These are phyloP conservation scores for Solanum pinnatisectum DNA, from an alignment of 257 asterid genomes.

Conservation along the genomic window DNA sequence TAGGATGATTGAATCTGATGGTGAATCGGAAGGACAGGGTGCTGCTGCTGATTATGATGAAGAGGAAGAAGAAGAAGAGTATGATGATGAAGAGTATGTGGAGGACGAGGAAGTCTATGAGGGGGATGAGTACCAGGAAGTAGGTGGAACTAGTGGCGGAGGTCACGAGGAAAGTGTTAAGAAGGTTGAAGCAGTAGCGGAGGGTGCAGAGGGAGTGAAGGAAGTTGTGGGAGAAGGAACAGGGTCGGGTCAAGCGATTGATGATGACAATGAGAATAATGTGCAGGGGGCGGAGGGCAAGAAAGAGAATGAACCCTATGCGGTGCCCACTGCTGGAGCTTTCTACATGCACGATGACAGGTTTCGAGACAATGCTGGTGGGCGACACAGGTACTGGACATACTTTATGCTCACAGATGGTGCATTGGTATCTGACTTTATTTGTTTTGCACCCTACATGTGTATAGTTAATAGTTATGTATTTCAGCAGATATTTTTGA, in stretches of 20 bases:
- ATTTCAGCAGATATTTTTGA: not conserved
- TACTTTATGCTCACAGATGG: not conserved
- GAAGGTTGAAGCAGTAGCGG: conserved; percentile 20
- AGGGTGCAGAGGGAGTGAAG: conserved; percentile 15
- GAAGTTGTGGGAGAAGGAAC: conserved; percentile 13
- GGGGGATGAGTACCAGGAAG: conserved; percentile 20
- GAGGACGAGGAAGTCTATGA: conserved; percentile 35
- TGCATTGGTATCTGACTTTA: not conserved
- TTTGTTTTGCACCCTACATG: not conserved
- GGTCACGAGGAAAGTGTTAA: conserved; percentile 14
- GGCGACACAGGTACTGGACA: conserved; percentile 54
- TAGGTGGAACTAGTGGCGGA: not conserved
- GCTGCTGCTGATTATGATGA: conserved; percentile 47
- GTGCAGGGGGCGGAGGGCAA: conserved; percentile 28
- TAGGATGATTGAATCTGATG: conserved; percentile 55
- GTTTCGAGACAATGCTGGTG: conserved; percentile 72
- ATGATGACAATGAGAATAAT: conserved; percentile 30
- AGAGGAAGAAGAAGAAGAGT: conserved; percentile 22
- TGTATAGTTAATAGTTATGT: not conserved
- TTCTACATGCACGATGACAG: conserved; percentile 99
- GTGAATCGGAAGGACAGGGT: conserved; percentile 63
- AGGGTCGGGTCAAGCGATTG: conserved; percentile 18
- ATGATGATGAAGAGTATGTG: conserved; percentile 30
- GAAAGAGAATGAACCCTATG: conserved; percentile 73
- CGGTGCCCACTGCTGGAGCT: conserved; percentile 98